Percentiles rank a stretch among this genome's conserved stretches.
Conservation (phyloP, 176 grass and related monocot genomes). For the Eremochloa ophiuroides region DNA sequence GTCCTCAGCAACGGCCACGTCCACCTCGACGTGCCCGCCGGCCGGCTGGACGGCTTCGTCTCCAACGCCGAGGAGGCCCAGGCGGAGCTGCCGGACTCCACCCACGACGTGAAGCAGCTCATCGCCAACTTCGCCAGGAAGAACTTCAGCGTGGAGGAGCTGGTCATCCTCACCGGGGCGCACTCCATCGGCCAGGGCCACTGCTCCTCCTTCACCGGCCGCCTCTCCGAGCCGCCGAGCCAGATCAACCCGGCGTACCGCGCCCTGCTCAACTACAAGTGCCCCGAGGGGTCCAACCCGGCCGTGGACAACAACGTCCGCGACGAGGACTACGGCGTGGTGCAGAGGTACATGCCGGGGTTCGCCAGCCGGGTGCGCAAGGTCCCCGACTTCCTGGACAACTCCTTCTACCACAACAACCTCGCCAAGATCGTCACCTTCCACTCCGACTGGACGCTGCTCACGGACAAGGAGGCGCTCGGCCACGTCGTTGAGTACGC, state of each 20-base stretch:
- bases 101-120: conserved; percentile 16
- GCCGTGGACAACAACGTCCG: conserved; percentile 11
- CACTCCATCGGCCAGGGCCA: conserved; percentile 64
- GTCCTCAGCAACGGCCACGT: conserved; percentile 40
- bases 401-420: conserved; percentile 47
- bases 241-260: conserved; percentile 43
- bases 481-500: conserved; percentile 33
- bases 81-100: conserved; percentile 43
- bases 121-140: conserved; percentile 40
- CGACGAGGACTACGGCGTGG: conserved; percentile 5
- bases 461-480: conserved; percentile 13
- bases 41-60: conserved; percentile 52
- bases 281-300: conserved; percentile 7
- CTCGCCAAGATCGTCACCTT: conserved; percentile 41
- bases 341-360: conserved; percentile 1
- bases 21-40: conserved; percentile 47
- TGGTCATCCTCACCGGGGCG: conserved; percentile 63
- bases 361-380: conserved; percentile 38
- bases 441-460: conserved; percentile 47
- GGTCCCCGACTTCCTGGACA: conserved; percentile 26
- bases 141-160: conserved; percentile 53
- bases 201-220: conserved; percentile 45
- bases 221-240: conserved; percentile 12
- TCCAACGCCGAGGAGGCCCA: conserved; percentile 44
- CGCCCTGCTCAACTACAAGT: conserved; percentile 33